A percentile compares a stretch with the other conserved stretches of the same genome.
phyloP scores from a whole-genome alignment of 106 monocot species.

The Amphibolis antarctica region DNA sequence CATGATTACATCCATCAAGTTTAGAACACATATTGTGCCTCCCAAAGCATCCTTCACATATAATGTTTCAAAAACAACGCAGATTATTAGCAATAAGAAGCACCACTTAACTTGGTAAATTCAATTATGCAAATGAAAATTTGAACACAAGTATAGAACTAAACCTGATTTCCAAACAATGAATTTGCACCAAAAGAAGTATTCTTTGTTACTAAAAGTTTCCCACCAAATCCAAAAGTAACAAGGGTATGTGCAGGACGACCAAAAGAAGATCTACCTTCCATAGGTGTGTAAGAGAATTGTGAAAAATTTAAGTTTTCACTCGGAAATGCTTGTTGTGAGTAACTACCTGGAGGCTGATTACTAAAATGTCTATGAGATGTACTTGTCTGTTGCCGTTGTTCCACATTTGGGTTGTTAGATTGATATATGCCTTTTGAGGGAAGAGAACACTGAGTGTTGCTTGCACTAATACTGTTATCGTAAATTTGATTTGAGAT shows the following conservation, averaged over 20 bases:
- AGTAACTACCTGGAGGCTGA: conserved; percentile 2
- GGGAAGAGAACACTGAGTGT: conserved; percentile 26
- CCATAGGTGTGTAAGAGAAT: conserved; percentile 10
- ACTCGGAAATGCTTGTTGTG: conserved; percentile 31
- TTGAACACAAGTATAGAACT: background rate
- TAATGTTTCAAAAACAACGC: background rate
- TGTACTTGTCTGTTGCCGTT: conserved; percentile 21
- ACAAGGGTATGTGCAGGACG: conserved; percentile 91
- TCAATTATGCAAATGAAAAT: background rate
- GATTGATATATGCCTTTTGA: conserved; percentile 23
- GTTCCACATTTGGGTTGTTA: conserved; percentile 32
- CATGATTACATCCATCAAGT: conserved; percentile 48
- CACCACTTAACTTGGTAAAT: background rate
- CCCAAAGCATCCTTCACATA: conserved; percentile 35
- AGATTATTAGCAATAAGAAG: background rate
- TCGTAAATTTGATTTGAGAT: background rate
- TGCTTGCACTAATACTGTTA: conserved; percentile 9
- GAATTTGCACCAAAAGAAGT: conserved; percentile 13
- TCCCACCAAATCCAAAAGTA: conserved; percentile 95
- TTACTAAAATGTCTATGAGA: conserved; percentile 27
- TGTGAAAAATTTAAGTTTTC: conserved; percentile 25
- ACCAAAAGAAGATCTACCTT: conserved; percentile 67
- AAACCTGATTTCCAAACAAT: conserved; percentile 54
- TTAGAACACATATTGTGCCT: conserved; percentile 45
- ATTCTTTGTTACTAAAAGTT: conserved; percentile 72